Percentiles rank a stretch among this genome's conserved stretches.
Conservation (phyloP, 306 rosid species). For the Trifolium repens region DNA sequence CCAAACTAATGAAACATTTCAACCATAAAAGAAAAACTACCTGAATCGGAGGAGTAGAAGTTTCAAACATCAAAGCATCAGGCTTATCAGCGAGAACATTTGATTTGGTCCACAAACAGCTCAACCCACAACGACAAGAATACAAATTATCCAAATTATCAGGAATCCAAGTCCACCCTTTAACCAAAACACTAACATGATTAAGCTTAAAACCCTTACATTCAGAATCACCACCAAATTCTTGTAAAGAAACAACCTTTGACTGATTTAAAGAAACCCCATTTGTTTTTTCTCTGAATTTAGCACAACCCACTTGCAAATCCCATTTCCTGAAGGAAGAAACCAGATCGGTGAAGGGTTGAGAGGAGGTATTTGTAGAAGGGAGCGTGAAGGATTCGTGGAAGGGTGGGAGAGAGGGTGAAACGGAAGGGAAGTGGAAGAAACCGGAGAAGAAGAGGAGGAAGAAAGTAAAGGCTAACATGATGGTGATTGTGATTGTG, state of each 20-base stretch:
- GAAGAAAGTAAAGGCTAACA: constrained; percentile 62
- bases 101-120: constrained; percentile 96
- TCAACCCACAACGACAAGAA: constrained; percentile 82
- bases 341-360: constrained; percentile 70
- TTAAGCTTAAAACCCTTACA: constrained; percentile 54
- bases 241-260: constrained; percentile 64
- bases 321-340: constrained; percentile 81
- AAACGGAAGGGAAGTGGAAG: constrained; percentile 65
- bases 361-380: constrained; percentile 7
- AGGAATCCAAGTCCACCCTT: constrained; percentile 98
- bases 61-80: constrained; percentile 81
- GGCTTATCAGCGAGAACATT: constrained; percentile 91
- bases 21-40: constrained; percentile 41
- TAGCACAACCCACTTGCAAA: constrained; percentile 67
- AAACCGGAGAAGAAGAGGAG: constrained; percentile 69
- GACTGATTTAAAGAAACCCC: constrained; percentile 38
- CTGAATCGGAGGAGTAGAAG: constrained; percentile 77
- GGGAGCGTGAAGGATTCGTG: constrained; percentile 22
- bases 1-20: background rate
- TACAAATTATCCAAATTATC: constrained; percentile 89
- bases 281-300: constrained; percentile 53
- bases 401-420: constrained; percentile 45
- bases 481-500: constrained; percentile 53
- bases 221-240: constrained; percentile 38
- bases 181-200: constrained; percentile 76